phyloP scores from a whole-genome alignment of 2,329 filamentous ascomycete species.

The Venturia carpophila region DNA sequence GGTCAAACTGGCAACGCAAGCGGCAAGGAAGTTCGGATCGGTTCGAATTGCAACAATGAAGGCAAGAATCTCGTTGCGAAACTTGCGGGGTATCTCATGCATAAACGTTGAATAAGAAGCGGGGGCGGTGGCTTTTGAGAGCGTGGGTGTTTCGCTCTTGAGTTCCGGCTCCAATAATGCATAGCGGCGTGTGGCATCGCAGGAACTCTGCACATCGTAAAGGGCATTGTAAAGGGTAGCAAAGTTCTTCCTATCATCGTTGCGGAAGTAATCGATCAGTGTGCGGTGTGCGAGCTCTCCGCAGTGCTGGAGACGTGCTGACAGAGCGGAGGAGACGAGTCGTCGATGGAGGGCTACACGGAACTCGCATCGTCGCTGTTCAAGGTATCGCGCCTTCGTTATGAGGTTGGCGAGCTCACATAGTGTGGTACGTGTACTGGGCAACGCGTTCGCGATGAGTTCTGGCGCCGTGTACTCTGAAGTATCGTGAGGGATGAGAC shows the following conservation, averaged over 20 bases:
- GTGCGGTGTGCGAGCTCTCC: constrained; percentile 68
- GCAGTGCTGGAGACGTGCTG: constrained; percentile 64
- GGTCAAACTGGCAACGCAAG: constrained; percentile 67
- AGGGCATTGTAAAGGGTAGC: constrained; percentile 67
- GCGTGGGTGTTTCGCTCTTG: constrained; percentile 42
- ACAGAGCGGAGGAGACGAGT: constrained; percentile 66
- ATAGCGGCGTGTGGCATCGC: constrained; percentile 63
- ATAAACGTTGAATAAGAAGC: constrained; percentile 38
- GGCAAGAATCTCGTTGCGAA: constrained; percentile 65
- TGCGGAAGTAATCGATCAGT: constrained; percentile 68
- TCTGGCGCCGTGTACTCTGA: constrained; percentile 59
- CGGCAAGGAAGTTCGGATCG: constrained; percentile 80
- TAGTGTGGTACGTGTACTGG: constrained; percentile 58
- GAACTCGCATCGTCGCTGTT: constrained; percentile 68
- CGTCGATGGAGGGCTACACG: constrained; percentile 66
- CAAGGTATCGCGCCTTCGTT: constrained; percentile 70
- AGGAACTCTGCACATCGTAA: constrained; percentile 70
- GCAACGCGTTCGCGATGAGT: constrained; percentile 47
- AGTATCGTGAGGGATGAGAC: constrained; percentile 56
- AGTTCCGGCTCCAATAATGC: constrained; percentile 65
- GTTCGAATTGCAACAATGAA: constrained; percentile 77
- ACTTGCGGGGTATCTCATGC: constrained; percentile 66
- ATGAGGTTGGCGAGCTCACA: constrained; percentile 73
- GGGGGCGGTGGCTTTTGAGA: constrained; percentile 34
- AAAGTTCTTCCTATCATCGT: constrained; percentile 72